phyloP scores from a whole-genome alignment of 2,329 filamentous ascomycete genomes.

The Periconia sp. region DNA sequence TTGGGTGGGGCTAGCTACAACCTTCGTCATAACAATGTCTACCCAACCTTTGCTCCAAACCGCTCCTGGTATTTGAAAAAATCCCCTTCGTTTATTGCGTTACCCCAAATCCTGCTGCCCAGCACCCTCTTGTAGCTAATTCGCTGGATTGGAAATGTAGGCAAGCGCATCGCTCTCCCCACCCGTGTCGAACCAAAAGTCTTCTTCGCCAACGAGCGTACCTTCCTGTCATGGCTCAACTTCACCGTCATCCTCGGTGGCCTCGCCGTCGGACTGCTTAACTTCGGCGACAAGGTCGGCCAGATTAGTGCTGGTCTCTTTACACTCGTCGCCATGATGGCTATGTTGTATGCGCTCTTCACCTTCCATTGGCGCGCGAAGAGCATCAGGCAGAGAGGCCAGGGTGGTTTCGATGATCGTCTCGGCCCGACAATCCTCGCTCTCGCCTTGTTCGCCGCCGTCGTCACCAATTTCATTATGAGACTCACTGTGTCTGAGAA shows the following conservation, averaged over 20 bases:
- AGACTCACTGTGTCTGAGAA: conserved; percentile 31
- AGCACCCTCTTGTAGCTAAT: conserved; percentile 1
- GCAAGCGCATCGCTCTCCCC: conserved; percentile 97
- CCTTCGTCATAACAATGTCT: conserved; percentile 67
- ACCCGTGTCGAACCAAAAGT: conserved; percentile 99
- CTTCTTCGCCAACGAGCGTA: conserved; percentile 99
- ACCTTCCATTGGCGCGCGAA: conserved; percentile 98
- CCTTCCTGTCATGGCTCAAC: conserved; percentile 99
- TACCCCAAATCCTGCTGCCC: conserved; percentile 3
- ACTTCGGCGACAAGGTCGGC: conserved; percentile 93
- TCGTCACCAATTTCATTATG: conserved; percentile 95
- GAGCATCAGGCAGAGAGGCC: conserved; percentile 85
- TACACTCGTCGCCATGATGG: conserved; percentile 88
- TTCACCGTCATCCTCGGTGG: conserved; percentile 98
- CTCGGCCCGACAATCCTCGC: conserved; percentile 91
- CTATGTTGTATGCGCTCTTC: conserved; percentile 91
- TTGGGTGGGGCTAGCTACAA: conserved; percentile 8
- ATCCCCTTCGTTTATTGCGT: conserved; percentile 2
- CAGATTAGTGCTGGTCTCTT: conserved; percentile 94
- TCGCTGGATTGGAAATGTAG: conserved; percentile 51
- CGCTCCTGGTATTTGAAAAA: conserved; percentile 69
- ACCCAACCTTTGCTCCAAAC: conserved; percentile 95
- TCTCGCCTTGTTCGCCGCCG: conserved; percentile 79
- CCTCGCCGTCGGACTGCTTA: conserved; percentile 93
- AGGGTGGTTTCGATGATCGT: conserved; percentile 94